Evolutionary conservation across 805 yeast species (phyloP), one percentile per base, ranked within the genome.

Genomic region (Lachancea fermentati): DNA sequence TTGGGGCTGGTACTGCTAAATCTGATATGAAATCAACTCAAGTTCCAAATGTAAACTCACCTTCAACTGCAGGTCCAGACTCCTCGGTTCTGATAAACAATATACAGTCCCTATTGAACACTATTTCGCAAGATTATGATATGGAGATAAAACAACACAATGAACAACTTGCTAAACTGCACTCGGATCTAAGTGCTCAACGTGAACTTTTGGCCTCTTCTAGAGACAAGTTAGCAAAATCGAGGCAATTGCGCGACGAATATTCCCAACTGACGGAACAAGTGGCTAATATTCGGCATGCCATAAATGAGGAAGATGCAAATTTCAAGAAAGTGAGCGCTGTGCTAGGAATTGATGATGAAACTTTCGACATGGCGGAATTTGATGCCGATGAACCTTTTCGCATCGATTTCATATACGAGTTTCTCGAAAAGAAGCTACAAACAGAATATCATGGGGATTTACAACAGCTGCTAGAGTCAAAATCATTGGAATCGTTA

Each of bases 361-460:
- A 58, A 14, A 47, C 57, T 2, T 56, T 62, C 66, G 52, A 54
- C 58, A 49, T 71, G 62, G 81, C 79, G 18, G 78, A 73, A 42
- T 81, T 78, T 52, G 91, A 84, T 60, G 91, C 95, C 0, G 97
- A 89, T 62, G 91, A 85, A 55, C 96, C 96, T n/a, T 91, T 86
- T 62, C 72, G 83, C 36, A 74, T 86, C 8, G 69, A 74, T 54
- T 69, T 76, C 5, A 68, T 85, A 11, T 80, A 74, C 53, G 73
- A 76, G 30, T 72, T 70, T 47, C 61, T 84, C n/a, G 72, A 69
- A 40, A 46, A 55, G 3, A 65, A 65, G 45, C 45, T 72, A 12
- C 63, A 62, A 19, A 55, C 57, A 25, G 52, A 58, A 16, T 59
- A 57, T 36, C 50, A 45, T 15, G 57, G 62, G 11, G 49, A 51